A percentile compares a stretch with the other conserved stretches of the same genome.
These are phyloP conservation scores for Coemansia sp. DNA, from an alignment of 192 early-diverging fungal genomes.

Conservation along the genomic window DNA sequence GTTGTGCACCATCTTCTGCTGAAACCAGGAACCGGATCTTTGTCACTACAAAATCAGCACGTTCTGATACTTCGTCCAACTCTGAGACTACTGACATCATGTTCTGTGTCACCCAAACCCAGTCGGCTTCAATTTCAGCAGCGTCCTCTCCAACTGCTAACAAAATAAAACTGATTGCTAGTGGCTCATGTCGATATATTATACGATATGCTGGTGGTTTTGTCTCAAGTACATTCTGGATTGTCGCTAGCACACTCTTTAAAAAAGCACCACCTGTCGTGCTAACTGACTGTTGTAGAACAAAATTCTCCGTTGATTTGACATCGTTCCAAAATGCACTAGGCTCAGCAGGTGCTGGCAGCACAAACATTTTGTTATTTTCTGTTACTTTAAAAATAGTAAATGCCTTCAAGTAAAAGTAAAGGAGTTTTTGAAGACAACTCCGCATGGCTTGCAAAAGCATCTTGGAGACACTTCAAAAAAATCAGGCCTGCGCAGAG, in stretches of 20 bases:
- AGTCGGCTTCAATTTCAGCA: conserved; percentile 83
- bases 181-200: conserved; percentile 64
- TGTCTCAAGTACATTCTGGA: conserved; percentile 94
- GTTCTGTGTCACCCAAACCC: conserved; percentile 86
- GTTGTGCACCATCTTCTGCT: conserved; percentile 54
- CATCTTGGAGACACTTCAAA: background rate
- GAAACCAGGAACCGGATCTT: conserved; percentile 89
- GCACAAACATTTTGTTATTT: conserved; percentile 46
- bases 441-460: background rate
- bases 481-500: background rate
- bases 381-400: background rate
- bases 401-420: background rate
- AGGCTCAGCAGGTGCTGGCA: conserved; percentile 49
- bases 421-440: background rate
- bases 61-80: conserved; percentile 76
- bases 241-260: conserved; percentile 76
- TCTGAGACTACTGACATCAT: conserved; percentile 67
- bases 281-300: conserved; percentile 67
- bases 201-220: conserved; percentile 92
- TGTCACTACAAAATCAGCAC: conserved; percentile 83
- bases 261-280: conserved; percentile 60
- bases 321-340: conserved; percentile 71
- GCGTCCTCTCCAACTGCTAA: conserved; percentile 82
- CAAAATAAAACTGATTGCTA: conserved; percentile 64
- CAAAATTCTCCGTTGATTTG: conserved; percentile 61